A percentile compares a stretch with the other conserved stretches of the same genome.
Evolutionary conservation across 2,329 filamentous ascomycete species (phyloP).

Genomic region (Ophiostoma perfectum): DNA sequence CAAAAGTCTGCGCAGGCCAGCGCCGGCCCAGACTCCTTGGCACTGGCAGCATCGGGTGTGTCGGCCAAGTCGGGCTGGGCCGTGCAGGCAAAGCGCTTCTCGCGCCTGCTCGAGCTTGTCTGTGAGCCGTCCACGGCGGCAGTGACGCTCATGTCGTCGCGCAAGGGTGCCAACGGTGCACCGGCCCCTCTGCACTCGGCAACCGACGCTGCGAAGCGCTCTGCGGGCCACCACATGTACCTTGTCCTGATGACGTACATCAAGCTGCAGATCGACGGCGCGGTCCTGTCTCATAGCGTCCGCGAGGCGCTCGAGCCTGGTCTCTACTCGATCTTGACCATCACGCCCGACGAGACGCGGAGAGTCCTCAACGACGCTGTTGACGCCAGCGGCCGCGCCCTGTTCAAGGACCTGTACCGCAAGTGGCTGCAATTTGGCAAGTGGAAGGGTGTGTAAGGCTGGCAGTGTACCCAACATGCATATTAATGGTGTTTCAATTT

Average conservation of each 20-base stretch:
- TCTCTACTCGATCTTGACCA: slow-evolving; percentile 54
- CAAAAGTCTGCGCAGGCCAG: not conserved
- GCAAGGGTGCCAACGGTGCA: not conserved
- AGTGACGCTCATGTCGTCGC: slow-evolving; percentile 36
- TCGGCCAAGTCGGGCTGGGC: slow-evolving; percentile 28
- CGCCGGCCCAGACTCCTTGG: not conserved
- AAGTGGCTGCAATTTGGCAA: slow-evolving; percentile 59
- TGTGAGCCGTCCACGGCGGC: slow-evolving; percentile 55
- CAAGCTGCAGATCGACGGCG: slow-evolving; percentile 52
- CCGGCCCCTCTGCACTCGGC: slow-evolving; percentile 49
- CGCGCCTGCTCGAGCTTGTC: slow-evolving; percentile 27
- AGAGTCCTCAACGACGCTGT: slow-evolving; percentile 55
- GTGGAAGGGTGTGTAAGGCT: slow-evolving; percentile 53
- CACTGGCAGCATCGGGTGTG: slow-evolving; percentile 27
- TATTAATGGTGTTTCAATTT: not conserved
- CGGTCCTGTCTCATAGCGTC: slow-evolving; percentile 44
- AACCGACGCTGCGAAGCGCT: slow-evolving; percentile 55
- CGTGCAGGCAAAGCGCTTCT: slow-evolving; percentile 45
- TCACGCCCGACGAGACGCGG: slow-evolving; percentile 50
- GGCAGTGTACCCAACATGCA: not conserved
- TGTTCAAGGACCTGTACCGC: slow-evolving; percentile 54
- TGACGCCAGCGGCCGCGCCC: slow-evolving; percentile 53
- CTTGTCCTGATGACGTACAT: slow-evolving; percentile 55
- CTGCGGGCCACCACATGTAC: slow-evolving; percentile 58
- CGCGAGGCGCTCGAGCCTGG: slow-evolving; percentile 54